Conservation (phyloP, 1,284 basidiomycete genomes). For the Trametes sp. region DNA sequence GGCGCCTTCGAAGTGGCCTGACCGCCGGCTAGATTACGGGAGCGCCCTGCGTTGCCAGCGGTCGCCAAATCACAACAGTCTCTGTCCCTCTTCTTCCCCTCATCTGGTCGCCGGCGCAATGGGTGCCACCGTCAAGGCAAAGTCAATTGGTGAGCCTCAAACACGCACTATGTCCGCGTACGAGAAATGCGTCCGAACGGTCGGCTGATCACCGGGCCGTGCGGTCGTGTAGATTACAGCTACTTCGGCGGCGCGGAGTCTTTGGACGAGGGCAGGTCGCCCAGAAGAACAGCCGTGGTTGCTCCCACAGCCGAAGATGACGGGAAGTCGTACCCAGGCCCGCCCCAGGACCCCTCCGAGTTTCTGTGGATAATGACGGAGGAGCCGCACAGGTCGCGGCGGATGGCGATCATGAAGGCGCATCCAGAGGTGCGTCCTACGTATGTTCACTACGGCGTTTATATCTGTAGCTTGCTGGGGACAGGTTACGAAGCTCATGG, state of each 20-base stretch:
- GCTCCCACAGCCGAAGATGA: conserved; percentile 50
- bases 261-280: conserved; percentile 63
- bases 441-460: neutral
- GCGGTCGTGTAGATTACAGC: conserved; percentile 64
- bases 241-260: conserved; percentile 84
- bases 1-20: neutral
- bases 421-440: conserved; percentile 84
- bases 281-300: conserved; percentile 63
- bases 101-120: conserved; percentile 1
- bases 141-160: conserved; percentile 10
- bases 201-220: conserved; percentile 11
- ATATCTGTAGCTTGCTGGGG: neutral
- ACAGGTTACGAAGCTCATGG: conserved; percentile 94
- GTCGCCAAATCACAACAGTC: neutral
- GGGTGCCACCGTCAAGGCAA: conserved; percentile 11
- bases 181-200: neutral
- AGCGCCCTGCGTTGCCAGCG: conserved; percentile 17
- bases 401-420: conserved; percentile 91
- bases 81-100: neutral
- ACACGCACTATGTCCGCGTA: neutral
- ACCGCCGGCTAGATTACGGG: neutral
- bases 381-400: conserved; percentile 91
- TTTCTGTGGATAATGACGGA: conserved; percentile 98
- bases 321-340: conserved; percentile 51
- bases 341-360: conserved; percentile 77